Evolutionary conservation across 192 early-diverging fungal genomes (phyloP).

Genomic region (Linnemannia zychae): DNA sequence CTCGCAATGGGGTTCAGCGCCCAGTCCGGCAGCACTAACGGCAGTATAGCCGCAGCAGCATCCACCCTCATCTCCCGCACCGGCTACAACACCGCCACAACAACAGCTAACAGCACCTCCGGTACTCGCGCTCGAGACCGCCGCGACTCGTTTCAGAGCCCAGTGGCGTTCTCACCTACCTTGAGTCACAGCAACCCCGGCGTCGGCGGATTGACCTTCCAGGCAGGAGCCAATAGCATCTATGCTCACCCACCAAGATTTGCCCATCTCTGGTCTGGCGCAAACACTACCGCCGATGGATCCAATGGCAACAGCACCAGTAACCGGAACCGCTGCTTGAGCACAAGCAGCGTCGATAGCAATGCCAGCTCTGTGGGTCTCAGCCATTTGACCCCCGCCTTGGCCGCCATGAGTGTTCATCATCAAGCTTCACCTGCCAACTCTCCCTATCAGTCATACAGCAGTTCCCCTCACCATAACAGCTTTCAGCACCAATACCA

Average conservation of each 20-base stretch:
- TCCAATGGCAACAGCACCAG: conserved; percentile 8
- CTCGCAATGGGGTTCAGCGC: conserved; percentile 39
- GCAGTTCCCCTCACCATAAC: conserved; percentile 29
- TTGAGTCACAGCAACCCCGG: conserved; percentile 31
- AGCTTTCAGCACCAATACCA: conserved; percentile 37
- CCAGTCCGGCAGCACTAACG: background rate
- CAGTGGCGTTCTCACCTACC: conserved; percentile 40
- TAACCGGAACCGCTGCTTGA: conserved; percentile 42
- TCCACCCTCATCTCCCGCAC: background rate
- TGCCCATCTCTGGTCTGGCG: conserved; percentile 24
- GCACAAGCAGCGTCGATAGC: conserved; percentile 49
- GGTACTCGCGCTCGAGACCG: conserved; percentile 25
- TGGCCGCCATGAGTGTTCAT: conserved; percentile 47
- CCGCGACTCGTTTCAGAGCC: conserved; percentile 35
- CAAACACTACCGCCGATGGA: background rate
- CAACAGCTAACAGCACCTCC: conserved; percentile 14
- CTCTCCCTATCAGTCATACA: conserved; percentile 48
- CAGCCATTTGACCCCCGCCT: conserved; percentile 40
- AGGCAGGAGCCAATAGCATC: background rate
- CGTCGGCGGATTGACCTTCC: conserved; percentile 1
- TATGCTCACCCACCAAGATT: conserved; percentile 22
- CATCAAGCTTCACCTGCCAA: conserved; percentile 29
- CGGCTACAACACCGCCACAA: background rate
- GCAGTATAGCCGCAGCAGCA: conserved; percentile 9
- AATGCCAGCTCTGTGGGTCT: conserved; percentile 50